Conservation (phyloP, 305 asterid species). For the Rubia peregrina region DNA sequence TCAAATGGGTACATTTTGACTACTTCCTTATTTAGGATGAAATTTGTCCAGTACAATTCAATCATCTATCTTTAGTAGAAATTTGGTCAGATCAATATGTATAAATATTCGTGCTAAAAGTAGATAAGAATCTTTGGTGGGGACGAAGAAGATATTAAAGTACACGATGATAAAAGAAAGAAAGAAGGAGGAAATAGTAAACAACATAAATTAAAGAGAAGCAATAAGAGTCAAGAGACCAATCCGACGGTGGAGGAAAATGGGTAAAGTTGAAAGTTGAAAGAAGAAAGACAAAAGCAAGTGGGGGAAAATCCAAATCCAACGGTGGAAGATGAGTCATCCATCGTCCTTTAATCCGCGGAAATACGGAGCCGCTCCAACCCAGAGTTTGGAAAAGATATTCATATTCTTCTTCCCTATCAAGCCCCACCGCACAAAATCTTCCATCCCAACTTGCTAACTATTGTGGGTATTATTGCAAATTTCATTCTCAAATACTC, state of each 20-base stretch:
- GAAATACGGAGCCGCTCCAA: conserved; percentile 69
- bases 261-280: conserved; percentile 3
- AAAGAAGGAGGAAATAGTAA: too few species aligned
- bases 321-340: conserved; percentile 4
- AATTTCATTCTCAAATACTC: too few species aligned
- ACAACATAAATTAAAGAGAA: neutral
- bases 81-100: too few species aligned
- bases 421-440: neutral
- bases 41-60: too few species aligned
- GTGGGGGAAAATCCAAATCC: neutral
- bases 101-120: too few species aligned
- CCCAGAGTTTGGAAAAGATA: conserved; percentile 42
- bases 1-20: too few species aligned
- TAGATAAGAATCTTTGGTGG: too few species aligned
- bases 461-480: too few species aligned
- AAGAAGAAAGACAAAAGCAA: neutral
- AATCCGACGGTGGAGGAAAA: neutral
- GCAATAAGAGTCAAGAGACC: neutral
- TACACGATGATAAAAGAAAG: too few species aligned
- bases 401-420: neutral
- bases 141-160: too few species aligned
- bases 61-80: too few species aligned
- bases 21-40: too few species aligned
- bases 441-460: neutral
- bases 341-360: conserved; percentile 22